These are phyloP conservation scores for Bonia amplexicaulis DNA, from an alignment of 176 grass and related monocot species.

Conservation along the genomic window DNA sequence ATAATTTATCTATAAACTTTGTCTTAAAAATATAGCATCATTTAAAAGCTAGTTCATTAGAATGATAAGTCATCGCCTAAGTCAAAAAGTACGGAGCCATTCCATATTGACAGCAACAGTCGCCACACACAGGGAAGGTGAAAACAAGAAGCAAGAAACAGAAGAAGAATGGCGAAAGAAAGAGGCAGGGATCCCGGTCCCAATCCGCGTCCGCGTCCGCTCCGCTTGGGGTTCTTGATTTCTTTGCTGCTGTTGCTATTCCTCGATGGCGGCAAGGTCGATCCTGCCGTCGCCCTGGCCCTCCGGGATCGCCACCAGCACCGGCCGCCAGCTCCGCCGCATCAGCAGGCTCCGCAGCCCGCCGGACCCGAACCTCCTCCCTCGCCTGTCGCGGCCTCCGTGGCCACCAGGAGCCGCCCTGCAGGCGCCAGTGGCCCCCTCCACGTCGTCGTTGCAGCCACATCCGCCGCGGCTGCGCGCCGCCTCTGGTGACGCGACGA, in stretches of 20 bases:
- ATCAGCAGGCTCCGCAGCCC: conserved; percentile 45
- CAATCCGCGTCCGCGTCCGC: not conserved
- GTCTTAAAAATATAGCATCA: too few relatives aligned
- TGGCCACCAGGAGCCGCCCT: not conserved
- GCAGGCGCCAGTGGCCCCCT: not conserved
- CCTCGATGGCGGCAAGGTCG: conserved; percentile 34
- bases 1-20: too few relatives aligned
- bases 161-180: not conserved
- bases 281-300: conserved; percentile 14
- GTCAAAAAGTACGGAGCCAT: not conserved
- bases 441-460: not conserved
- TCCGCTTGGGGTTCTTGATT: not conserved
- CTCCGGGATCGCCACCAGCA: conserved; percentile 48
- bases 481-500: conserved; percentile 53
- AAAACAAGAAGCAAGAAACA: not conserved
- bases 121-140: not conserved
- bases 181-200: not conserved
- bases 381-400: not conserved
- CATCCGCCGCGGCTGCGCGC: conserved; percentile 11
- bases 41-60: too few relatives aligned
- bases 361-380: conserved; percentile 25
- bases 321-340: conserved; percentile 56
- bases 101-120: conserved; percentile 25
- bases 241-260: not conserved
- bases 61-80: too few relatives aligned